Conservation (phyloP, 139 green algal species). For the Prasinococcaceae sp. region DNA sequence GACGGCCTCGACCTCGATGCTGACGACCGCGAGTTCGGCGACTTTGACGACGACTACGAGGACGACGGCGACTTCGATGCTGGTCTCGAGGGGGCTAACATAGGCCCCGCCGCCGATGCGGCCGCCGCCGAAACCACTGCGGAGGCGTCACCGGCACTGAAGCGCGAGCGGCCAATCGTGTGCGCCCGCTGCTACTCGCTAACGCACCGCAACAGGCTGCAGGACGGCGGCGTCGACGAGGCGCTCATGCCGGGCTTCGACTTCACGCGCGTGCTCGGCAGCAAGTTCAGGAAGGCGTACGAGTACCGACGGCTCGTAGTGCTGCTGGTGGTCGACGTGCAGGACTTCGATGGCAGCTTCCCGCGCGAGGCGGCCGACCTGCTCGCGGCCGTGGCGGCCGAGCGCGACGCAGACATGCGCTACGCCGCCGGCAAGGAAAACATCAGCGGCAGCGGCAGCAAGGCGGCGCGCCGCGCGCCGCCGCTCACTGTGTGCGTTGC, state of each 20-base stretch:
- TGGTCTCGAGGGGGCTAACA: not conserved
- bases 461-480: conserved; percentile 40
- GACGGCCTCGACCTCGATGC: not conserved
- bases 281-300: not conserved
- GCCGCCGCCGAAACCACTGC: not conserved
- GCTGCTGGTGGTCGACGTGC: conserved; percentile 72
- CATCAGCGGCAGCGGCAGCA: conserved; percentile 12
- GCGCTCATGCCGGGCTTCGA: conserved; percentile 26
- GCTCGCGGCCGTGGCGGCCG: conserved; percentile 11
- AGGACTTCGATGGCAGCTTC: conserved; percentile 93
- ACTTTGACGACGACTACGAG: not conserved
- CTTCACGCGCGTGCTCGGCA: conserved; percentile 22
- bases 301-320: conserved; percentile 43
- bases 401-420: not conserved
- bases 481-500: too few species aligned
- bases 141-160: too few species aligned
- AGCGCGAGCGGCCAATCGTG: conserved; percentile 30
- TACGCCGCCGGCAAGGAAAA: conserved; percentile 4
- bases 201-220: conserved; percentile 56
- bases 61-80: not conserved
- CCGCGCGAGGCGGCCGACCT: conserved; percentile 38
- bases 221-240: conserved; percentile 40
- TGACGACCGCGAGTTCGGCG: not conserved
- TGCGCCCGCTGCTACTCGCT: conserved; percentile 84
- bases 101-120: too few species aligned